Base-by-base conservation (phyloP, 768 basidiomycete species). In the Amanita polypyramis region DNA sequence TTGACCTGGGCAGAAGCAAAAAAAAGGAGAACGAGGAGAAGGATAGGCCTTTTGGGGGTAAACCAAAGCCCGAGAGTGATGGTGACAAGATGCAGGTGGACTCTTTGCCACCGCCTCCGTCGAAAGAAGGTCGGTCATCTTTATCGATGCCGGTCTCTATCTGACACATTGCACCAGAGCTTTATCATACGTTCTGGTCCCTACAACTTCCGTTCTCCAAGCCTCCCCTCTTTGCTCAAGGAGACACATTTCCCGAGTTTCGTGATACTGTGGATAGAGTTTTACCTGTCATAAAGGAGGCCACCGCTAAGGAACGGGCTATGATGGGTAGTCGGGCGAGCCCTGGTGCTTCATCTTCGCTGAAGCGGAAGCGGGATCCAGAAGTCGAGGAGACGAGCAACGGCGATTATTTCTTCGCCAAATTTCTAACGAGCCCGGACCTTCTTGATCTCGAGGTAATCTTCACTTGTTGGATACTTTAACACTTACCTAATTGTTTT, bases 181-280 rank as follows among this genome's bases (percentile, higher is more conserved):
- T 93, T 59, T 93, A 91, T 66, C 76, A 80, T 50, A 86, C 78
- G 0, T 94, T 95, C 68, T 95, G 92, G 92, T 84, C 84, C 0
- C 69, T 95, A 6, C 92, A 96, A 57, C 69, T 82, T 3, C 80
- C 79, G 4, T 94, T 95, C 65, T 90, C 88, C 25, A 77, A 82
- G 52, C 92, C 92, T 2, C 72, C 80, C 0, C 54, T 79, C 8
- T 92, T 94, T 57, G 71, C 76, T 9, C 64, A 66, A 12, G 68
- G 75, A 9, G 65, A 67, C 25, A 69, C 76, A 0, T 78, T 93
- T 54, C 60, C 68, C 0, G 66, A 77, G 25, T 90, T 95, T 63
- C 80, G 79, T 52, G 73, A 78, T 6, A 74, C 81, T 0, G 80
- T 92, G 5, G 74, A 75, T 52, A 81, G 77, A 56, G 79, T 90